Conservation (phyloP, 495 filamentous ascomycete genomes). For the Penicillium manginii region DNA sequence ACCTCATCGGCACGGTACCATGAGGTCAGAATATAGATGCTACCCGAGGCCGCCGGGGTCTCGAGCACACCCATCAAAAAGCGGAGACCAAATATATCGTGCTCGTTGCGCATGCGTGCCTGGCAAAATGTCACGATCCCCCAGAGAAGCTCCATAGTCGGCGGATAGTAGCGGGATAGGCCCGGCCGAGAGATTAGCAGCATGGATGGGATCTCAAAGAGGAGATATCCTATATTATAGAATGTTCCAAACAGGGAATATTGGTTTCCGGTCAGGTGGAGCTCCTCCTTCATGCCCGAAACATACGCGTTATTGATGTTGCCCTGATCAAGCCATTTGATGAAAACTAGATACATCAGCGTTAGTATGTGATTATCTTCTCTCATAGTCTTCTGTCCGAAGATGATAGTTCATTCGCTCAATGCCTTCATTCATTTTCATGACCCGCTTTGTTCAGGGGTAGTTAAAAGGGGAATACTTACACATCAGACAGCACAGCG, state of each 20-base stretch:
- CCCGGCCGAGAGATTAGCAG: constrained; percentile 18
- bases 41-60: constrained; percentile 1
- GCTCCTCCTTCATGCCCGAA: constrained; percentile 65
- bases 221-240: constrained; percentile 26
- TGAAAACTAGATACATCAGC: constrained; percentile 17
- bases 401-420: neutral
- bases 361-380: neutral
- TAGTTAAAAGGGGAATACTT: neutral
- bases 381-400: neutral
- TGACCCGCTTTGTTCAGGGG: neutral
- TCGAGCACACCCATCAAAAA: constrained; percentile 55
- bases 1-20: constrained; percentile 55
- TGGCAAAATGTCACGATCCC: constrained; percentile 45
- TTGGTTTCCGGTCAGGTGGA: constrained; percentile 57
- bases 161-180: constrained; percentile 18
- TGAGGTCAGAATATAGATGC: constrained; percentile 32
- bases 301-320: constrained; percentile 57
- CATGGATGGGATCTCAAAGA: constrained; percentile 25
- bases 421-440: neutral
- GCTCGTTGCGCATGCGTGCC: neutral
- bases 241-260: constrained; percentile 25
- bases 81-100: constrained; percentile 34
- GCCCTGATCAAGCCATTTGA: constrained; percentile 24
- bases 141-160: constrained; percentile 37
- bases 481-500: constrained; percentile 26